phyloP scores from a whole-genome alignment of 768 basidiomycete species.

The Pholiota conissans region DNA sequence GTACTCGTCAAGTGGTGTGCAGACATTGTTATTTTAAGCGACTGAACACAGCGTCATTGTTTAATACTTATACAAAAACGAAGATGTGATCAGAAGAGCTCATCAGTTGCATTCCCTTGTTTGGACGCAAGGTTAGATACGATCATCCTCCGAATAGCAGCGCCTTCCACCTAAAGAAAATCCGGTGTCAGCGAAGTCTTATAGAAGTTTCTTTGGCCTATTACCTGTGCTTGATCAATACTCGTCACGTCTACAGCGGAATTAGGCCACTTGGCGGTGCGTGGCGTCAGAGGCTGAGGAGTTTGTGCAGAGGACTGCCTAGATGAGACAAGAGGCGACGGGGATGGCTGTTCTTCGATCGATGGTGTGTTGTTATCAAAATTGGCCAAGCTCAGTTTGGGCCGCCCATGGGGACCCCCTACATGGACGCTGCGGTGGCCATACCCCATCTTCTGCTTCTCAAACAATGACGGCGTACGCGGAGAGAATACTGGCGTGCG shows the following conservation, averaged over 20 bases:
- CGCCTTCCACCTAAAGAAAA: constrained; percentile 26
- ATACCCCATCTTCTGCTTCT: constrained; percentile 28
- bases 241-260: constrained; percentile 9
- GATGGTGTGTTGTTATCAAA: not conserved
- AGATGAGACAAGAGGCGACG: constrained; percentile 11
- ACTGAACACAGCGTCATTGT: not conserved
- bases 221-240: constrained; percentile 13
- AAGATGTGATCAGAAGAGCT: constrained; percentile 10
- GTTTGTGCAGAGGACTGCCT: not conserved
- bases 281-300: constrained; percentile 12
- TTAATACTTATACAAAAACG: not conserved
- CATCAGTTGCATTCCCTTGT: constrained; percentile 13
- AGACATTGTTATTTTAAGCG: not conserved
- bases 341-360: constrained; percentile 6
- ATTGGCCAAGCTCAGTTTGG: constrained; percentile 1
- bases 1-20: not conserved
- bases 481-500: constrained; percentile 22
- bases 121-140: constrained; percentile 30
- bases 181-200: not conserved
- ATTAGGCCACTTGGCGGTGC: constrained; percentile 20
- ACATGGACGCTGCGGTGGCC: constrained; percentile 24
- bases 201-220: not conserved
- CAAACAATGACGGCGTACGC: constrained; percentile 30
- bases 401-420: constrained; percentile 14
- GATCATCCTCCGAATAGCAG: constrained; percentile 34